Percentiles rank a stretch among this genome's conserved stretches.
phyloP scores from a whole-genome alignment of 208 protist species.

The Trypanosoma avium region DNA sequence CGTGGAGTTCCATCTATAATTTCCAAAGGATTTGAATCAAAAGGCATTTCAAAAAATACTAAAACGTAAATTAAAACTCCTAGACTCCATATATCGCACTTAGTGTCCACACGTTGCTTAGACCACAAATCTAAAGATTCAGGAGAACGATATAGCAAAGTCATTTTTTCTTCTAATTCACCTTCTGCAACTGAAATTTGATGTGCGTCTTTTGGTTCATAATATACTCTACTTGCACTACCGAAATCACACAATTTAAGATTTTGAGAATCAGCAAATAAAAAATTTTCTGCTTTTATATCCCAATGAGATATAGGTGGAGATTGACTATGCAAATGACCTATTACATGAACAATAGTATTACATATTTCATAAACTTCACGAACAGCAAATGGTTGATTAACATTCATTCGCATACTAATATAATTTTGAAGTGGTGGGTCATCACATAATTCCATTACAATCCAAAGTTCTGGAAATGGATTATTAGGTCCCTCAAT shows the following conservation, averaged over 20 bases:
- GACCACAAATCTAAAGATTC: slow-evolving; percentile 95
- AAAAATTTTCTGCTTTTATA: slow-evolving; percentile 93
- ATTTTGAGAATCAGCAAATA: slow-evolving; percentile 50
- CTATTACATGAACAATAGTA: slow-evolving; percentile 52
- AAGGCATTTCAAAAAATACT: slow-evolving; percentile 90
- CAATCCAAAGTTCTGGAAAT: slow-evolving; percentile 70
- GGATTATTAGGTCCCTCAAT: slow-evolving; percentile 6
- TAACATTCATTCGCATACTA: slow-evolving; percentile 47
- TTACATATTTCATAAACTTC: slow-evolving; percentile 66
- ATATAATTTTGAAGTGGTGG: slow-evolving; percentile 69
- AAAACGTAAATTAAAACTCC: slow-evolving; percentile 95
- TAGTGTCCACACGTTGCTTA: slow-evolving; percentile 77
- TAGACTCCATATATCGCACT: slow-evolving; percentile 94
- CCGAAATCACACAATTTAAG: slow-evolving; percentile 97
- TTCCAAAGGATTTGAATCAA: slow-evolving; percentile 75
- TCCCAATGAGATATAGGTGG: slow-evolving; percentile 93
- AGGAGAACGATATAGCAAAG: slow-evolving; percentile 90
- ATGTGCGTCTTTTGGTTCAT: slow-evolving; percentile 53
- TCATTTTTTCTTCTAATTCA: slow-evolving; percentile 86
- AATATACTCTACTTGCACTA: slow-evolving; percentile 66
- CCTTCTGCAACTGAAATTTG: slow-evolving; percentile 69
- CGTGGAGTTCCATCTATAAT: slow-evolving; percentile 65
- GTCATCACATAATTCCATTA: slow-evolving; percentile 66
- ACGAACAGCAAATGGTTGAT: slow-evolving; percentile 37
- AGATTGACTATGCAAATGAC: slow-evolving; percentile 65